Conservation (phyloP, 2,329 filamentous ascomycete species). For the Nemania bipapillata region DNA sequence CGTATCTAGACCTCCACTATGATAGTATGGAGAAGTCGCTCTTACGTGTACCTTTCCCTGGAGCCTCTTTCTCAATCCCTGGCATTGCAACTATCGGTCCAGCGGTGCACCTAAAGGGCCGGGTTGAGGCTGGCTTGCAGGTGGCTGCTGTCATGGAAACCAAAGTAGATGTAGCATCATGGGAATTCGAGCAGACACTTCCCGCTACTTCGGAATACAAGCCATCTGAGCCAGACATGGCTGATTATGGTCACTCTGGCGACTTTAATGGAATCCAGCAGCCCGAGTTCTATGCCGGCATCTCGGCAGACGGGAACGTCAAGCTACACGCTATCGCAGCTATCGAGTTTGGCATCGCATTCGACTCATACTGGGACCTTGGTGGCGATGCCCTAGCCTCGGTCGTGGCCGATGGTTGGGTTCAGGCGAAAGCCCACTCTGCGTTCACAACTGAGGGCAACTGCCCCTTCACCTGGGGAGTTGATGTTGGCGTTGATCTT, state of each 20-base stretch:
- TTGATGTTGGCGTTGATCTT: conserved; percentile 4
- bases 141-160: conserved; percentile 11
- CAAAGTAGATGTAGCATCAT: not conserved
- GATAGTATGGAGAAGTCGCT: conserved; percentile 40
- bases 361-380: not conserved
- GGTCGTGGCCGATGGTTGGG: conserved; percentile 2
- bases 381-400: conserved; percentile 3
- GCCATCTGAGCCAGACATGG: conserved; percentile 2
- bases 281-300: conserved; percentile 11
- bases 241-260: not conserved
- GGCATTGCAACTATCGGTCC: conserved; percentile 4
- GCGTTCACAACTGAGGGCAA: not conserved
- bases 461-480: conserved; percentile 9
- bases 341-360: not conserved
- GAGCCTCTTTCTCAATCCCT: not conserved
- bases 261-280: conserved; percentile 8
- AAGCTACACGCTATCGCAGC: conserved; percentile 4
- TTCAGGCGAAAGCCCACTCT: conserved; percentile 9
- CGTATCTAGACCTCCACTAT: conserved; percentile 12
- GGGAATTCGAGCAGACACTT: conserved; percentile 9
- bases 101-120: not conserved
- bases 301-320: not conserved
- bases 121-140: not conserved
- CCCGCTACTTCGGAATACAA: not conserved
- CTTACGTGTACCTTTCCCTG: conserved; percentile 15